Percentiles rank a stretch among this genome's conserved stretches.
phyloP scores from a whole-genome alignment of 768 basidiomycete species.

The Ephemerocybe angulata region DNA sequence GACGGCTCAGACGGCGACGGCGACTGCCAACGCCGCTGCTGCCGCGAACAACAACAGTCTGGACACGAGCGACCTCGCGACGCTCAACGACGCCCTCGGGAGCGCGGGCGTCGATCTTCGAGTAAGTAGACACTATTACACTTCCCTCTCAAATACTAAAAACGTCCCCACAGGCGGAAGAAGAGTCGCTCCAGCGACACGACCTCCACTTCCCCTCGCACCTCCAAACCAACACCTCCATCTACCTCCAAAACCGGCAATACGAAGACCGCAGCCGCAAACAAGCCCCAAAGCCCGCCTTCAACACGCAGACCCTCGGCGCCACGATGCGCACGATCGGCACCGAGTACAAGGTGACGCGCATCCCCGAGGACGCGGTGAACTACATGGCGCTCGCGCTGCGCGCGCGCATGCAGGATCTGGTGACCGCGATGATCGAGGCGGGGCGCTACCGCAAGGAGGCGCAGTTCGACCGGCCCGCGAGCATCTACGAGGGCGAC shows the following conservation, averaged over 20 bases:
- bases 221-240: background rate
- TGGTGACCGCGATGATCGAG: conserved; percentile 62
- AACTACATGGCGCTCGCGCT: conserved; percentile 79
- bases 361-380: conserved; percentile 65
- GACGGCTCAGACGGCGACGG: conserved; percentile 14
- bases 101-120: conserved; percentile 86
- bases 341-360: conserved; percentile 62
- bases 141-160: background rate
- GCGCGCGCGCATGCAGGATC: conserved; percentile 67
- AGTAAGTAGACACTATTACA: conserved; percentile 36
- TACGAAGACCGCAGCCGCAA: conserved; percentile 79
- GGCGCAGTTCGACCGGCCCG: conserved; percentile 63
- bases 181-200: conserved; percentile 70
- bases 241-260: conserved; percentile 55
- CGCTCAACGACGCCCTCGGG: conserved; percentile 79
- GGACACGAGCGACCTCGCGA: conserved; percentile 71
- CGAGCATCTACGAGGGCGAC: conserved; percentile 50
- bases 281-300: conserved; percentile 65
- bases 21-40: conserved; percentile 23
- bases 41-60: conserved; percentile 28
- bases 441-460: conserved; percentile 69
- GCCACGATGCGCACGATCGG: conserved; percentile 66
- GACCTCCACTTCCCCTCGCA: conserved; percentile 38
- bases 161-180: conserved; percentile 61
- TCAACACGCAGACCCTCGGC: conserved; percentile 64